Evolutionary conservation across 441 rosid species (phyloP), one percentile per base, ranked within the genome.

Genomic region (Bruguiera hainesii): DNA sequence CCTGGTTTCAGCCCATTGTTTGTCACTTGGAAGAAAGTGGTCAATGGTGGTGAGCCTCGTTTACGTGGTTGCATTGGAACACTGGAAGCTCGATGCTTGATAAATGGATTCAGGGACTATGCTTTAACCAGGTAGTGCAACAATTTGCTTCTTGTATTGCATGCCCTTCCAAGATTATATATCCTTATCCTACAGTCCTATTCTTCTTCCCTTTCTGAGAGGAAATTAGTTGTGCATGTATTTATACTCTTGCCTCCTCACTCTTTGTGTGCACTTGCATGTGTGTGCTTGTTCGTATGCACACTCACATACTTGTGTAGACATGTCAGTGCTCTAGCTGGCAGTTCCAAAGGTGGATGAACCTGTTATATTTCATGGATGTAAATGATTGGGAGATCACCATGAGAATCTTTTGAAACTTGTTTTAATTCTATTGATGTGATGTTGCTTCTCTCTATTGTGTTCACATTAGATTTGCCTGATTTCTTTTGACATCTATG

Each of bases 41-140:
- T 84, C 78, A 89, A 86, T 79, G 96, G 96, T 61, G 82, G 87
- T 9, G 98, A 90, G 83, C 97, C 98, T 83, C 90, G 88, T 25
- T 75, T 95, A 79, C 98, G 98, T 72, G 99, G 99, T 73, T 95
- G 99, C 79, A 95, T 95, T 56, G 99, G 99, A 74, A 90, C 96
- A 18, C 83, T 95, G 55, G 99, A 95, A 83, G 89, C 97, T 67
- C 93, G 90, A 67, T 67, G 67, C 80, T 79, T 95, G 86, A 84
- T 87, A 69, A 87, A 70, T 72, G 98, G 98, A 75, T 95, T 95
- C 73, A 87, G 71, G 76, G 98, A 92, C 79, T 95, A 89, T 78
- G 99, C 99, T 80, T 75, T 95, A 73, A 92, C 93, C 28, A 95
- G 99, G 99, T 95, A 76, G 42, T n/a, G 51, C 29, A 30, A 5